Evolutionary conservation across 2,329 filamentous ascomycete genomes (phyloP), one percentile per base, ranked within the genome.

Genomic region (Trichoderma brevicompactum): DNA sequence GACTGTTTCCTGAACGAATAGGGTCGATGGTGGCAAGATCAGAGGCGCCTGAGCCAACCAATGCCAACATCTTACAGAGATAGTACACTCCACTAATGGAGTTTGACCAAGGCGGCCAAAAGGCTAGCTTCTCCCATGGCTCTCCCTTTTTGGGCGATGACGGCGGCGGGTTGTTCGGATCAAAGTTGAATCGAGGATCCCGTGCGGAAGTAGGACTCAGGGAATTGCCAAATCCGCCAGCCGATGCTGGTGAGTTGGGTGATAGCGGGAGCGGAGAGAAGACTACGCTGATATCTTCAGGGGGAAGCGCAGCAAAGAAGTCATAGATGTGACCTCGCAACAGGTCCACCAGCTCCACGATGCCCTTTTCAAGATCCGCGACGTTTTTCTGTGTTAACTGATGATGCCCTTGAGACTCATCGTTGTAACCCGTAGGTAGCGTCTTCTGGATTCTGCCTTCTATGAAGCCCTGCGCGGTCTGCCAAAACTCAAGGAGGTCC

Each of bases 51-150:
- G 90, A 90, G n/a, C 94, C 93, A 4, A 99, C 87, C 3, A 97
- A 81, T 0, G 88, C 83, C 23, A 98, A 81, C 74, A 95, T 89
- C 74, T 91, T 92, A 58, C 91, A 88, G 5, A 99, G 83, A 73
- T 96, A 97, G 75, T 96, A 87, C 1, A 94, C 92, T n/a, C 92
- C 94, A 66, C 93, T 96, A 28, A 98, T 81, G 0, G 94, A 94
- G 74, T 97, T 98, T 2, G 93, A 91, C 79, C 91, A 90, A 0
- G 94, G 95, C 4, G 94, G 94, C 94, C 94, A 98, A 77, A 98
- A 99, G 0, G 94, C 94, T 76, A 95, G 87, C 79, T 94, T 90
- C 74, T 98, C 95, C 92, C 93, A 98, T 0, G 89, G 81, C 71
- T 97, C 92, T 6, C 94, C 94, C 50, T 86, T 86, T 70, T 85